Evolutionary conservation across 129 eudicot genomes (phyloP).

Genomic region (Smallanthus sonchifolius): DNA sequence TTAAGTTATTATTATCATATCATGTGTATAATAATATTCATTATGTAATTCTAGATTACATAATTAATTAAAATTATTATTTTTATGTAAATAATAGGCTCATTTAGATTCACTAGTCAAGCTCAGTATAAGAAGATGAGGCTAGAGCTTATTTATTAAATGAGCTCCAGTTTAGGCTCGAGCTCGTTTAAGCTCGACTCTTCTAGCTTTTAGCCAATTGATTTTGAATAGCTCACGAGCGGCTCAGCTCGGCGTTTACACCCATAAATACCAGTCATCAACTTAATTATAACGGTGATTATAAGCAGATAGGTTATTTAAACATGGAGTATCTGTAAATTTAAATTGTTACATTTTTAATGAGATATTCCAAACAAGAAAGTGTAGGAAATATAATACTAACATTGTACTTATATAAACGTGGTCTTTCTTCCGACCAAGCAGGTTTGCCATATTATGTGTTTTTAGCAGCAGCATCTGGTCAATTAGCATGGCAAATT

Average conservation of each 20-base stretch:
- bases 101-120: not conserved
- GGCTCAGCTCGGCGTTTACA: not conserved
- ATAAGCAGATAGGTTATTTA: not conserved
- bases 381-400: not conserved
- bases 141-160: too few species aligned
- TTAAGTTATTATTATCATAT: not conserved
- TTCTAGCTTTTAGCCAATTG: not conserved
- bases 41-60: not conserved
- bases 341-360: not conserved
- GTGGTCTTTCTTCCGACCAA: conserved; percentile 15
- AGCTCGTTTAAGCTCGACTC: too few species aligned
- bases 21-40: not conserved
- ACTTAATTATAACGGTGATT: not conserved
- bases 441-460: conserved; percentile 77
- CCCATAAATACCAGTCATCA: not conserved
- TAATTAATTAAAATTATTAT: not conserved
- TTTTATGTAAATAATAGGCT: not conserved
- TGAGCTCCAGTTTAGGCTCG: not conserved
- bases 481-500: conserved; percentile 88
- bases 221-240: not conserved
- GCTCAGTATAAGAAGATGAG: not conserved
- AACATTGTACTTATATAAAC: conserved; percentile 1
- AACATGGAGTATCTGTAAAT: not conserved
- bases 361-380: not conserved
- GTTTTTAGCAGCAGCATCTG: conserved; percentile 60